Percentiles rank a stretch among this genome's conserved stretches.
phyloP scores from a whole-genome alignment of 2,329 filamentous ascomycete genomes.

The Penicillium sp. region DNA sequence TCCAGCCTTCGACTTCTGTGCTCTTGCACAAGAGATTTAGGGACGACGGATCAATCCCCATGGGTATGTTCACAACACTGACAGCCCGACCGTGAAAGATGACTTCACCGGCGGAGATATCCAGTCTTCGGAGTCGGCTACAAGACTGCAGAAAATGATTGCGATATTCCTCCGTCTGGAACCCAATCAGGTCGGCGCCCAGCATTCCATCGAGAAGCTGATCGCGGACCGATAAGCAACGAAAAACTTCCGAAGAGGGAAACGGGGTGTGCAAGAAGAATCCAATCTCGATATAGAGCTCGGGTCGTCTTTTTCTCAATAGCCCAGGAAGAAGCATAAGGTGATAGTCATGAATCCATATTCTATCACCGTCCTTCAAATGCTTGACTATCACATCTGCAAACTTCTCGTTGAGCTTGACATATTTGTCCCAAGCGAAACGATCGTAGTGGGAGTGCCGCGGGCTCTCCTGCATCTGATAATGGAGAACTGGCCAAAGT shows the following conservation, averaged over 20 bases:
- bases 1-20: conserved; percentile 73
- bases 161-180: conserved; percentile 90
- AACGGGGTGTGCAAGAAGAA: conserved; percentile 95
- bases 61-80: conserved; percentile 76
- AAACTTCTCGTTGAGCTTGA: conserved; percentile 87
- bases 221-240: conserved; percentile 79
- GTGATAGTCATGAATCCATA: conserved; percentile 97
- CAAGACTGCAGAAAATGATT: conserved; percentile 94
- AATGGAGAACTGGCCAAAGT: conserved; percentile 95
- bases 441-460: conserved; percentile 97
- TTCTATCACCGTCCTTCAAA: conserved; percentile 86
- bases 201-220: conserved; percentile 88
- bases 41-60: conserved; percentile 80
- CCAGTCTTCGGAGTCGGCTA: conserved; percentile 79
- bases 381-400: conserved; percentile 83
- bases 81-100: conserved; percentile 88
- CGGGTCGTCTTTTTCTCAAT: conserved; percentile 75
- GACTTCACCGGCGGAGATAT: conserved; percentile 80
- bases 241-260: conserved; percentile 91
- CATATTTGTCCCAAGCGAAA: conserved; percentile 92
- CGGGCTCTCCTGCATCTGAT: conserved; percentile 93
- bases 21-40: conserved; percentile 69
- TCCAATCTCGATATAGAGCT: conserved; percentile 78
- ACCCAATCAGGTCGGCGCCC: conserved; percentile 85
- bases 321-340: conserved; percentile 81